These are phyloP conservation scores for Geranium rotundifolium DNA, from an alignment of 345 rosid species.

Conservation along the genomic window DNA sequence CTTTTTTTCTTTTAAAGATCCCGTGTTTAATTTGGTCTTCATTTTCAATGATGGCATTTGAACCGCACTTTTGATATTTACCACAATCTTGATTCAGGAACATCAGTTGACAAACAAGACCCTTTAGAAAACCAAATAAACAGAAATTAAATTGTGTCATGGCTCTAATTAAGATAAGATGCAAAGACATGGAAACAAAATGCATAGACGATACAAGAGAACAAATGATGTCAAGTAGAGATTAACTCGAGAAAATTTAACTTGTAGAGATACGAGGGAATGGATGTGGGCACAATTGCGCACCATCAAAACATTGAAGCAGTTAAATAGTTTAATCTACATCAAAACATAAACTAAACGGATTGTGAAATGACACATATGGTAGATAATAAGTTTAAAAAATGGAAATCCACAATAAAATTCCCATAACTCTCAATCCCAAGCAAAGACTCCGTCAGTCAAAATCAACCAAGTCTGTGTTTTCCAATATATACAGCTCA, in stretches of 20 bases:
- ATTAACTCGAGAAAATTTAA: too few species aligned
- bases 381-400: neutral
- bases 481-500: neutral
- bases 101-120: constrained; percentile 28
- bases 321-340: too few species aligned
- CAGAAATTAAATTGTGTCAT: constrained; percentile 8
- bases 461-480: neutral
- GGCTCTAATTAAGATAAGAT: neutral
- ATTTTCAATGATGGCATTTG: constrained; percentile 72
- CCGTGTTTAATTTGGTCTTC: constrained; percentile 39
- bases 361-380: neutral
- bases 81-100: constrained; percentile 31
- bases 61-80: constrained; percentile 17
- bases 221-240: neutral
- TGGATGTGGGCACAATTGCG: too few species aligned
- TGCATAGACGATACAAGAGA: neutral
- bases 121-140: constrained; percentile 25
- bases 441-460: neutral
- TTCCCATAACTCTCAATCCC: neutral
- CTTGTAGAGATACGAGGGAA: too few species aligned
- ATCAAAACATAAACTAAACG: neutral
- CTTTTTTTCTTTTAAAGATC: constrained; percentile 33
- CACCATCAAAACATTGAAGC: too few species aligned
- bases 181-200: neutral
- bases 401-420: too few species aligned